These are phyloP conservation scores for Neoboletus subvelutipes DNA, from an alignment of 768 basidiomycete genomes.

Conservation along the genomic window DNA sequence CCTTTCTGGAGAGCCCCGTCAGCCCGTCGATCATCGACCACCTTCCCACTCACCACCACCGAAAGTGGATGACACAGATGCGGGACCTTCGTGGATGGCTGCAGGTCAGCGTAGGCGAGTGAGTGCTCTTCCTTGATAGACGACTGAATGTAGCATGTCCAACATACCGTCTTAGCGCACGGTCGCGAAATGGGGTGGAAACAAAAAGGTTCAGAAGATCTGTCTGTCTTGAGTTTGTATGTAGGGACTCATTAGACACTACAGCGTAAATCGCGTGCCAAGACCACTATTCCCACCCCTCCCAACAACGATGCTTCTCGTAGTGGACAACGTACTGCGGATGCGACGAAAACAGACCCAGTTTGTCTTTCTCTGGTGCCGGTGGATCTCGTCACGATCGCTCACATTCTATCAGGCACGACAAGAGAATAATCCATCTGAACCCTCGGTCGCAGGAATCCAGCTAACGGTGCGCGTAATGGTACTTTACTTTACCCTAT, in stretches of 20 bases:
- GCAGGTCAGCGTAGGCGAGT: background rate
- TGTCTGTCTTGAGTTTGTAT: background rate
- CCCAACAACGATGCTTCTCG: accelerated
- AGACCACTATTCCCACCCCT: background rate
- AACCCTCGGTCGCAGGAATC: background rate
- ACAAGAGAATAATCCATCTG: background rate
- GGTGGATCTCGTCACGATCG: no score
- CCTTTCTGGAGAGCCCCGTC: background rate
- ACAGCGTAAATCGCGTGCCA: background rate
- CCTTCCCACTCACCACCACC: background rate
- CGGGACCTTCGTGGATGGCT: background rate
- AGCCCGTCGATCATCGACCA: background rate
- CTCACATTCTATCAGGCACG: background rate
- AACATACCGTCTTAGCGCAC: background rate
- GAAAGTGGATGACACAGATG: no score
- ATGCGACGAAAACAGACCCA: background rate
- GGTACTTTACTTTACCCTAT: no score
- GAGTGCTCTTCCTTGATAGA: background rate
- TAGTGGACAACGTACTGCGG: background rate
- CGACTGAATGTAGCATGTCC: no score
- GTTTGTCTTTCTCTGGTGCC: background rate
- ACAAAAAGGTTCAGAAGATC: background rate
- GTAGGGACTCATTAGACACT: background rate
- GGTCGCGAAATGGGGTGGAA: no score
- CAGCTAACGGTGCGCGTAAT: background rate